Conservation (phyloP, 2,329 filamentous ascomycete species). For the Karstenula rhodostoma region DNA sequence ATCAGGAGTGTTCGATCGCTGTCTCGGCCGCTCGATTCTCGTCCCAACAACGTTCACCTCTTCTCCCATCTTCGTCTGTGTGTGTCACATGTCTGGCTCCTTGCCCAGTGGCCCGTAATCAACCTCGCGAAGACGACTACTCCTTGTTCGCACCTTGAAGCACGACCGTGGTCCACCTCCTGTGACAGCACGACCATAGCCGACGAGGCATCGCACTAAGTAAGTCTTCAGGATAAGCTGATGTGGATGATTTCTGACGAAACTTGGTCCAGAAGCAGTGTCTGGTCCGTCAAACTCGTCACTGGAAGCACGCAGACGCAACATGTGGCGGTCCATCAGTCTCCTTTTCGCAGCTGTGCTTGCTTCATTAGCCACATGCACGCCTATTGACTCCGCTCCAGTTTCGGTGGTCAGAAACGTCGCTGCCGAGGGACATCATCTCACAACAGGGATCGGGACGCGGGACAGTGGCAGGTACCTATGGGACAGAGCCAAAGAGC, state of each 20-base stretch:
- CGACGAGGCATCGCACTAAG: background rate
- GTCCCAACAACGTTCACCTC: background rate
- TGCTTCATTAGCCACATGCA: conserved; percentile 19
- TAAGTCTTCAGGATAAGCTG: background rate
- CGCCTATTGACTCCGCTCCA: conserved; percentile 1
- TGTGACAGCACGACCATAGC: background rate
- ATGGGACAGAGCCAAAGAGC: too few relatives aligned
- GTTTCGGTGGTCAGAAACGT: background rate
- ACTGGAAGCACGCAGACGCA: background rate
- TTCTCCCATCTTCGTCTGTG: too few relatives aligned
- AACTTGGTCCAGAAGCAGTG: background rate
- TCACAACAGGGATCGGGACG: conserved; percentile 31
- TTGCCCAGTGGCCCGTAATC: background rate
- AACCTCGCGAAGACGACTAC: background rate
- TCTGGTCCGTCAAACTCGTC: background rate
- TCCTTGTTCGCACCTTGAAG: background rate
- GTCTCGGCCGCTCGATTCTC: background rate
- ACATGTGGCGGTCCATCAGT: background rate
- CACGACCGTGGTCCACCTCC: background rate
- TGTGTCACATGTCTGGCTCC: too few relatives aligned
- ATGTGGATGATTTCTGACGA: background rate
- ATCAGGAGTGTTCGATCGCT: background rate
- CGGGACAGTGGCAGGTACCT: conserved; percentile 28
- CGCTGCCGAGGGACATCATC: conserved; percentile 18
- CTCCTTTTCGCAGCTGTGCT: conserved; percentile 14